Base-by-base conservation (phyloP, 108 stramenopile species). In the Licmophora abbreviata region DNA sequence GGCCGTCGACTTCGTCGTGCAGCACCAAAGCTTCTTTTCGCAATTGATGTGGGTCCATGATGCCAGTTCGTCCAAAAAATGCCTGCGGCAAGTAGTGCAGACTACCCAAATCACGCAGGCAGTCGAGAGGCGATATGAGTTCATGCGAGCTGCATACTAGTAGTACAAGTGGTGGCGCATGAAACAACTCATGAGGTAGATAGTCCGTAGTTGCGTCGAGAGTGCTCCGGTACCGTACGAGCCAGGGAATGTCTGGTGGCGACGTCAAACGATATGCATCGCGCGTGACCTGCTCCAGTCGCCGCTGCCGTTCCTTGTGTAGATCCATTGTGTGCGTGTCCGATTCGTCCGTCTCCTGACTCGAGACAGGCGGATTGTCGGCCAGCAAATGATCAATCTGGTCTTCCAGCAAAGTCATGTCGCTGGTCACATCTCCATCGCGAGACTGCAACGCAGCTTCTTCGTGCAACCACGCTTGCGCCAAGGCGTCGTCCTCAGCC, bases 11-110 rank as follows among this genome's bases (percentile, higher is more conserved):
- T 10, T 61, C 55, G 73, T 90, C 88, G 54, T 90, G 88, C 64
- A 90, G 56, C 12, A 90, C 65, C 50, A 90, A 66, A 41, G 76
- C 82, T 51, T 90, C 78, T 32, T 76, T 66, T 43, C 73, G 59
- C 31, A 90, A 30, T 5, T 58, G 58, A 37, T 64, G 65, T 1
- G 84, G 77, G 74, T 90, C 82, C 47, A 64, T 83, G 29, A 69
- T 27, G 20, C 15, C 22, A 14, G 54, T 29, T 9, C 81, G 77
- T 64, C 77, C 71, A 8, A 67, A 60, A 59, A 73, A 90, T 0
- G 63, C 53, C 4, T 70, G 43, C 12, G 88, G 88, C 55, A 90
- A 60, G 40, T 72, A 66, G 54, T 83, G 76, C 0, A 72, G 68
- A 31, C 59, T 57, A 2, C 27, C 5, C n/a, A 71, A 45, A 43